Base-by-base conservation (phyloP, 2,329 filamentous ascomycete species). In the Helicocarpus griseus region DNA sequence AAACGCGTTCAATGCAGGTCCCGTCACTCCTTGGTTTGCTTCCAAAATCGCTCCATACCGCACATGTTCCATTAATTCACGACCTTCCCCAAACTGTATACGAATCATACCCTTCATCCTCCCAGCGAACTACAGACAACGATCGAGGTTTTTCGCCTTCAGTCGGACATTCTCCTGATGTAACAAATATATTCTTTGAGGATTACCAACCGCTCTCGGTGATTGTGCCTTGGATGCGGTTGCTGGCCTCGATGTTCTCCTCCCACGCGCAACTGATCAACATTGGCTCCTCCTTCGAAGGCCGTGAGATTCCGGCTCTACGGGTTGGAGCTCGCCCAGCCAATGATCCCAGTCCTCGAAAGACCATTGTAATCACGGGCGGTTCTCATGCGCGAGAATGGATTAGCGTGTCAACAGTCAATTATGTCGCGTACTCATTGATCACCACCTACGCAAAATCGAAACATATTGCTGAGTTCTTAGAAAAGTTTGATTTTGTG, bases 341-440 rank as follows among this genome's bases (percentile, higher is more conserved):
- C 64, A 60, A 73, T 43, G 68, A 76, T 5, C 61, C 70, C 2
- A 61, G 64, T 11, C 76, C 74, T 4, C 81, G 87, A 47, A 88
- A 88, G 65, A 91, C 87, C 0, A 81, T 95, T 52, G 74, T 95
- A 48, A 75, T 98, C 19, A 83, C 83, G 3, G 93, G 89, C 50
- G 91, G 91, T 46, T 77, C 87, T n/a, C 93, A 97, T 67, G 91
- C 90, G 2, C 81, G 93, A 35, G 93, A 98, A 74, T 98, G 93
- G 93, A 95, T 98, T 58, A 88, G 89, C 44, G 89, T 86, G 0
- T 93, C 85, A 61, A 95, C 89, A 0, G 88, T 94, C 49, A 94
- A 86, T 61, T 97, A 95, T 61, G 73, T 95, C 28, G 89, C 91
- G 8, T 95, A 93, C 80, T 87, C 82, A 14, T 77, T 97, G 45